Percentiles rank a stretch among this genome's conserved stretches.
Evolutionary conservation across 1,139 yeast species (phyloP).

Genomic region (Yamadazyma buinensis): DNA sequence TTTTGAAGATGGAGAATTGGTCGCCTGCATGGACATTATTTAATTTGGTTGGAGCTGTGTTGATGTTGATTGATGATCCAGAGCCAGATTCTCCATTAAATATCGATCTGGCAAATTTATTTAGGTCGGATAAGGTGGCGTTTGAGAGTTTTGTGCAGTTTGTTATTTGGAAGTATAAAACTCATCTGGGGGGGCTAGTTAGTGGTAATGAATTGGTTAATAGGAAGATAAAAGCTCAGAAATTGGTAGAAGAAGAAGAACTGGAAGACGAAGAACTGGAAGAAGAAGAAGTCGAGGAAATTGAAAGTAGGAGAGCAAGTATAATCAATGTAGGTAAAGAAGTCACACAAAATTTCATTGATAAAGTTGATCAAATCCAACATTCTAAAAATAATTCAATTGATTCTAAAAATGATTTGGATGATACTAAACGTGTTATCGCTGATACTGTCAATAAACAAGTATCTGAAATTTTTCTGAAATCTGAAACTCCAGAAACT

Average conservation of each 20-base stretch:
- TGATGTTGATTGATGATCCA: conserved; percentile 67
- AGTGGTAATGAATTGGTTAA: background rate
- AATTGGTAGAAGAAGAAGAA: background rate
- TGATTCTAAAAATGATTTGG: conserved; percentile 8
- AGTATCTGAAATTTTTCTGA: conserved; percentile 13
- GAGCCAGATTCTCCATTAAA: conserved; percentile 86
- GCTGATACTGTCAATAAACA: conserved; percentile 14
- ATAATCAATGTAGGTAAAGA: conserved; percentile 15
- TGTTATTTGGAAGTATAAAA: conserved; percentile 46
- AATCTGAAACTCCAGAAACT: conserved; percentile 11
- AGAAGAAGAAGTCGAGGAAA: background rate
- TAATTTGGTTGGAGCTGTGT: conserved; percentile 67
- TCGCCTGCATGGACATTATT: conserved; percentile 86
- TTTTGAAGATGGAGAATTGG: conserved; percentile 64
- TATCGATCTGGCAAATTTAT: conserved; percentile 79
- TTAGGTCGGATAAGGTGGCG: conserved; percentile 50
- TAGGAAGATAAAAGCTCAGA: background rate
- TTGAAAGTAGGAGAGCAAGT: conserved; percentile 2
- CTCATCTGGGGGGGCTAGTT: conserved; percentile 2
- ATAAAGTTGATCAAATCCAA: conserved; percentile 14
- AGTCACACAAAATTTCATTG: conserved; percentile 14
- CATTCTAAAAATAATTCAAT: conserved; percentile 12
- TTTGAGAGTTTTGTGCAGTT: conserved; percentile 63
- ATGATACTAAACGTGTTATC: conserved; percentile 13
- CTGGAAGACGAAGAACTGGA: background rate